These are phyloP conservation scores for Lasiosphaeriaceae sp. DNA, from an alignment of 495 filamentous ascomycete species.

Conservation along the genomic window DNA sequence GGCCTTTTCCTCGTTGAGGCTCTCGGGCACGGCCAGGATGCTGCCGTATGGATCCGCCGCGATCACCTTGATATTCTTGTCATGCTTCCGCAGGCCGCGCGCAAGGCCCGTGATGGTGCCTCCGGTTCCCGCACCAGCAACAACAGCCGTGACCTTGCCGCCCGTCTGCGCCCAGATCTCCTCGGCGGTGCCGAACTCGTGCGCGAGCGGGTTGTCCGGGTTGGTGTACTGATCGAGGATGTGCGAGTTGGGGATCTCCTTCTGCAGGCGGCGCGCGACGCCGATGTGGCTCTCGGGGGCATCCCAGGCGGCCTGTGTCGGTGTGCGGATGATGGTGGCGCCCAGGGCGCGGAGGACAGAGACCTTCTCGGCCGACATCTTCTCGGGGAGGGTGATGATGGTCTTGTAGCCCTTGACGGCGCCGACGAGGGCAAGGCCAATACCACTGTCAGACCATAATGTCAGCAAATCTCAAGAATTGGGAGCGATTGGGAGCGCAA, in stretches of 20 bases:
- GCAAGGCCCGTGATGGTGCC: slow-evolving; percentile 92
- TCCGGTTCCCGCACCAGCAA: slow-evolving; percentile 92
- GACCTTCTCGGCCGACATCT: slow-evolving; percentile 99
- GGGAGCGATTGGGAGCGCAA: slow-evolving; percentile 1
- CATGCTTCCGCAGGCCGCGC: slow-evolving; percentile 82
- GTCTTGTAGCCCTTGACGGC: slow-evolving; percentile 97
- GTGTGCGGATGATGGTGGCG: slow-evolving; percentile 95
- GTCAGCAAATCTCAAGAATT: slow-evolving; percentile 2
- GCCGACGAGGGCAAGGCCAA: slow-evolving; percentile 88
- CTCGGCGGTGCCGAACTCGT: slow-evolving; percentile 92
- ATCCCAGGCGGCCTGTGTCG: slow-evolving; percentile 92
- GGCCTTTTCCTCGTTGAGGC: slow-evolving; percentile 70
- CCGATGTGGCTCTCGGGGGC: slow-evolving; percentile 95
- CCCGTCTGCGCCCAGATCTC: slow-evolving; percentile 92
- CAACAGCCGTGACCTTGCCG: slow-evolving; percentile 78
- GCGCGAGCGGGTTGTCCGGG: slow-evolving; percentile 83
- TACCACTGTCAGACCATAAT: slow-evolving; percentile 57
- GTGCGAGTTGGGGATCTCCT: slow-evolving; percentile 94
- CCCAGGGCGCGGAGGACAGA: slow-evolving; percentile 88
- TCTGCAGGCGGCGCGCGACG: slow-evolving; percentile 81
- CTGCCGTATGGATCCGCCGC: slow-evolving; percentile 90
- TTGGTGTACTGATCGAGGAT: slow-evolving; percentile 98
- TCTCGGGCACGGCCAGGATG: slow-evolving; percentile 74
- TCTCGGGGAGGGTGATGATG: slow-evolving; percentile 97
- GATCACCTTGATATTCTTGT: slow-evolving; percentile 74